Conservation (phyloP, 73 alveolate species). For the Paramecium pentaurelia region DNA sequence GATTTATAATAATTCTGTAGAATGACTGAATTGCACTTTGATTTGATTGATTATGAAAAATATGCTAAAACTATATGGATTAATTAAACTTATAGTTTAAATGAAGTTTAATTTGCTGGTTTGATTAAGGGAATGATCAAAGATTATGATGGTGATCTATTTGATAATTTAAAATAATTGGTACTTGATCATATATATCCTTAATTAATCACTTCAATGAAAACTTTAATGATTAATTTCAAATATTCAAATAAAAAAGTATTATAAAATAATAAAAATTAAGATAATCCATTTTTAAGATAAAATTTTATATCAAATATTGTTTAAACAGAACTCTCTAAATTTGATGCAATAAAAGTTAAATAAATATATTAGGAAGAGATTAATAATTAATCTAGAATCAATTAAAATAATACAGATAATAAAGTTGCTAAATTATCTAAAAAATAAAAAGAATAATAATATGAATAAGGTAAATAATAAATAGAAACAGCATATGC, state of each 20-base stretch:
- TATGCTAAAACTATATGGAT: background rate
- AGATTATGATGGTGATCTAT: background rate
- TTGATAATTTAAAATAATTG: background rate
- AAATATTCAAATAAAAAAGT: background rate
- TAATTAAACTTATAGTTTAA: background rate
- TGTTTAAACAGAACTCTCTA: background rate
- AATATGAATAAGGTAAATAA: background rate
- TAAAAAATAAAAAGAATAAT: background rate
- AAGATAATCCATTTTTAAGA: background rate
- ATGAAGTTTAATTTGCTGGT: background rate
- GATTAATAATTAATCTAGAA: background rate
- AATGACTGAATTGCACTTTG: background rate
- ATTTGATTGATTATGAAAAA: background rate
- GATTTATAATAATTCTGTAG: background rate
- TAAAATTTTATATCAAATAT: background rate
- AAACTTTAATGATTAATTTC: background rate
- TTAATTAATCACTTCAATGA: background rate
- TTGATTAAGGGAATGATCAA: background rate
- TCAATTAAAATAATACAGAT: background rate
- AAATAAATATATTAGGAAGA: background rate
- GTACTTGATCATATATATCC: conserved; percentile 8
- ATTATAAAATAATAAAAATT: background rate
- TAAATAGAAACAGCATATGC: background rate
- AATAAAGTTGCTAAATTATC: background rate
- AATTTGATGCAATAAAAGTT: background rate